Percentiles rank a stretch among this genome's conserved stretches.
Evolutionary conservation across 306 rosid genomes (phyloP).

Genomic region (Senna tora): DNA sequence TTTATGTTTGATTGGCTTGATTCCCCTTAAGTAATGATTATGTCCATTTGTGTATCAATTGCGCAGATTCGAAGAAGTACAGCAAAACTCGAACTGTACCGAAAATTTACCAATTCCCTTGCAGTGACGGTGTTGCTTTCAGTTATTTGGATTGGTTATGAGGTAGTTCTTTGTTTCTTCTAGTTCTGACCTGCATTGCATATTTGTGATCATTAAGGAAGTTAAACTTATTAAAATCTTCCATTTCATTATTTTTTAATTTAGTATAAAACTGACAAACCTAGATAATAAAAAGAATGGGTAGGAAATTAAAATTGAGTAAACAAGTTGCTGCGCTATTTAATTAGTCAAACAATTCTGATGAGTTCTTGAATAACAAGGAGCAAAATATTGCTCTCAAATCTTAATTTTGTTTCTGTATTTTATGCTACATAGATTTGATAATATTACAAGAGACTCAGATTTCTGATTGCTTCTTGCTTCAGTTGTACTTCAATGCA

Average conservation of each 20-base stretch:
- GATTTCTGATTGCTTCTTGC: conserved; percentile 33
- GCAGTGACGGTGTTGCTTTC: conserved; percentile 77
- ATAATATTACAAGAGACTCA: conserved; percentile 7
- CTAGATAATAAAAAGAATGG: conserved; percentile 12
- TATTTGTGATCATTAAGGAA: conserved; percentile 1
- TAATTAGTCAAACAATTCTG: conserved; percentile 20
- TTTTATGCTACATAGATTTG: neutral
- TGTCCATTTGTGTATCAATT: conserved; percentile 20
- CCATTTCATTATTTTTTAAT: conserved; percentile 1
- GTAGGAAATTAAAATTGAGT: conserved; percentile 14
- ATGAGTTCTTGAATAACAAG: conserved; percentile 14
- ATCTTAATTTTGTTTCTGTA: neutral
- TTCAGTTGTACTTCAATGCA: conserved; percentile 81
- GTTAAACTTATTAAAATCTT: neutral
- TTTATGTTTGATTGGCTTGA: conserved; percentile 28
- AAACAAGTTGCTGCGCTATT: neutral
- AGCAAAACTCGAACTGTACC: conserved; percentile 76
- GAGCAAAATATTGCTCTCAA: conserved; percentile 10
- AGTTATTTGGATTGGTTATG: conserved; percentile 74
- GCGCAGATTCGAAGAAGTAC: conserved; percentile 63
- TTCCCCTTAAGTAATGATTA: conserved; percentile 20
- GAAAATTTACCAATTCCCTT: conserved; percentile 79
- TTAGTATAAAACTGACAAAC: conserved; percentile 1
- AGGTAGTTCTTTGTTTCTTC: conserved; percentile 46
- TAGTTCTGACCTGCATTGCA: neutral